Evolutionary conservation across 179 eudicot genomes (phyloP), one percentile per base, ranked within the genome.

Genomic region (Nepenthes alata): DNA sequence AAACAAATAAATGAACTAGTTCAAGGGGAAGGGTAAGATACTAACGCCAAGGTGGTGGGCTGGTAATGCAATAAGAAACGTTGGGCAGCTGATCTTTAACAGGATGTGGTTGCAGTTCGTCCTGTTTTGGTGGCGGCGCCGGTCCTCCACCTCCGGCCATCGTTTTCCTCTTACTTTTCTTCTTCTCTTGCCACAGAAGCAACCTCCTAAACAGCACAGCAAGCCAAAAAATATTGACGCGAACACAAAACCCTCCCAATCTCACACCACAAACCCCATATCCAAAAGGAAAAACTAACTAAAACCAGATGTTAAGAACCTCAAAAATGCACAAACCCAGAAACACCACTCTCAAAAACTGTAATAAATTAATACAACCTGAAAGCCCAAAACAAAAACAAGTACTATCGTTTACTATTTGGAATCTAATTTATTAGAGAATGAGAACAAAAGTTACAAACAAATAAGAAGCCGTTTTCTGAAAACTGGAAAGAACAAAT

Each of bases 21-120:
- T 35, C 6, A 0, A 35, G 9, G 47, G 50, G 36, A 47, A 67
- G 9, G 36, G 58, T 54, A 59, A 49, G 71, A 60, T 25, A 82
- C 95, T 81, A 16, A 91, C 98, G 96, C 98, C 98, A 91, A 13
- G 96, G 98, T 38, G 98, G 98, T 47, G 98, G 98, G 48, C 98
- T 91, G 4, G 96, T 86, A 61, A 91, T 91, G 82, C 98, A 91
- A 48, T 81, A 91, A 67, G 96, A 86, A 58, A 88, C 81, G 2
- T 70, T 75, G 35, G 93, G 90, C n/a, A 83, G 83, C 64, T 93
- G 98, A 69, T 93, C 98, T 75, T 89, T 93, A 12, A 70, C 83
- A 35, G 95, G 90, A 72, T 89, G 96, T 62, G 98, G 95, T 38
- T 54, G 70, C 60, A 76, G 25, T 56, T 93, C 96, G 53, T 89